Percentiles rank a stretch among this genome's conserved stretches.
These are phyloP conservation scores for Pogostemon cablin DNA, from an alignment of 257 asterid species.

Conservation along the genomic window DNA sequence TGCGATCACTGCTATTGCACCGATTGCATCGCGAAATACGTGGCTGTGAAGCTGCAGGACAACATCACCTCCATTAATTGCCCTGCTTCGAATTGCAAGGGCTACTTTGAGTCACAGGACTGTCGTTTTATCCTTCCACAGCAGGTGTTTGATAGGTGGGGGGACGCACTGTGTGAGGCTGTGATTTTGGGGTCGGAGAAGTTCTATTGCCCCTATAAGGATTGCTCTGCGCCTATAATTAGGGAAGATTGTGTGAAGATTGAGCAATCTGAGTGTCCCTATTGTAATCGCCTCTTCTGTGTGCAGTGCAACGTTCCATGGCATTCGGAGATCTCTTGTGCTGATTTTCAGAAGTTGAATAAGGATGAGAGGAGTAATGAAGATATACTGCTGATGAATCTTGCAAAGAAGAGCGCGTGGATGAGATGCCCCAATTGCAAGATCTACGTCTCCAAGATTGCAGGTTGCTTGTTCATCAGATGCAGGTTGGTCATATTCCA, in stretches of 20 bases:
- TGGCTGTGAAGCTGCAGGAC: conserved; percentile 55
- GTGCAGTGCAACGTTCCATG: conserved; percentile 59
- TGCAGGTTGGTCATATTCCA: conserved; percentile 55
- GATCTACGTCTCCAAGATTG: conserved; percentile 53
- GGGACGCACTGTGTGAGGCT: conserved; percentile 68
- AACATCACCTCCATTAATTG: conserved; percentile 43
- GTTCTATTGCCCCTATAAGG: conserved; percentile 66
- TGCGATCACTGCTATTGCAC: conserved; percentile 57
- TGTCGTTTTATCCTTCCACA: conserved; percentile 62
- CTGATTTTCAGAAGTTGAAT: conserved; percentile 47
- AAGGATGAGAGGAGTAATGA: conserved; percentile 50
- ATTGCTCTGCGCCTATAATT: conserved; percentile 62
- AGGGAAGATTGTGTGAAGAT: conserved; percentile 34
- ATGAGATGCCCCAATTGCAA: conserved; percentile 64
- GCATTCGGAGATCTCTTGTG: conserved; percentile 54
- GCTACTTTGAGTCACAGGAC: conserved; percentile 55
- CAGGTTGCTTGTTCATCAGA: conserved; percentile 61
- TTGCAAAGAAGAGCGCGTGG: conserved; percentile 46
- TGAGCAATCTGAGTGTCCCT: conserved; percentile 51
- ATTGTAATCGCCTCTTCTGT: conserved; percentile 64
- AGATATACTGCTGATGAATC: conserved; percentile 51
- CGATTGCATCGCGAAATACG: conserved; percentile 52
- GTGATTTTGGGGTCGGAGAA: conserved; percentile 51
- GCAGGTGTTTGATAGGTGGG: conserved; percentile 75
- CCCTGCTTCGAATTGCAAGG: conserved; percentile 56